Percentiles rank a stretch among this genome's conserved stretches.
Conservation (phyloP, 257 asterid species). For the Dorcoceras hygrometricum region DNA sequence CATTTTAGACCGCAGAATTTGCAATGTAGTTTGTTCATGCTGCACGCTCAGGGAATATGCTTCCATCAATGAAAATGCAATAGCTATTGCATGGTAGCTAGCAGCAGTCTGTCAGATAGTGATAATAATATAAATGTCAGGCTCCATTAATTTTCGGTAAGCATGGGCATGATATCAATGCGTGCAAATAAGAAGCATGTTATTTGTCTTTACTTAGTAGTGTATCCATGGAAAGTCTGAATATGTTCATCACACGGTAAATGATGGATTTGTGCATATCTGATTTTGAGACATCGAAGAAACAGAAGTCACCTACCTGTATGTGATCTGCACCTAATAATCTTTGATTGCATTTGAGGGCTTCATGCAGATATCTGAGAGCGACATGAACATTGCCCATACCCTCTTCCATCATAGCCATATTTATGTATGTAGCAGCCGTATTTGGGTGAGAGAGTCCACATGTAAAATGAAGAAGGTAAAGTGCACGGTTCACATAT, state of each 20-base stretch:
- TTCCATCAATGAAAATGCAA: slow-evolving; percentile 98
- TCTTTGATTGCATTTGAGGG: slow-evolving; percentile 91
- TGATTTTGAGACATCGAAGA: slow-evolving; percentile 16
- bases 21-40: slow-evolving; percentile 97
- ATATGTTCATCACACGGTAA: not conserved
- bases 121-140: slow-evolving; percentile 18
- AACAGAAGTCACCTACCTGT: slow-evolving; percentile 82
- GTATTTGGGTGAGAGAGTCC: slow-evolving; percentile 99
- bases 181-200: slow-evolving; percentile 15
- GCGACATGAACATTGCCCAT: slow-evolving; percentile 99
- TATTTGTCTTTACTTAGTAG: slow-evolving; percentile 11
- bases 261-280: not conserved
- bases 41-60: slow-evolving; percentile 97
- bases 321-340: slow-evolving; percentile 95
- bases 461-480: slow-evolving; percentile 95
- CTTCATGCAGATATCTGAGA: slow-evolving; percentile 97
- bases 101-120: slow-evolving; percentile 90
- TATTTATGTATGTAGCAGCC: slow-evolving; percentile 96
- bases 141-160: slow-evolving; percentile 26
- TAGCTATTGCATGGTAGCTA: slow-evolving; percentile 99
- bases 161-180: slow-evolving; percentile 21
- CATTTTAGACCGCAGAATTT: slow-evolving; percentile 90
- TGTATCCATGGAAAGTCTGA: slow-evolving; percentile 7
- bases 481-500: slow-evolving; percentile 94
- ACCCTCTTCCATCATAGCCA: slow-evolving; percentile 99